These are phyloP conservation scores for Filobasidium uniguttulatum DNA, from an alignment of 1,284 basidiomycete species.

Conservation along the genomic window DNA sequence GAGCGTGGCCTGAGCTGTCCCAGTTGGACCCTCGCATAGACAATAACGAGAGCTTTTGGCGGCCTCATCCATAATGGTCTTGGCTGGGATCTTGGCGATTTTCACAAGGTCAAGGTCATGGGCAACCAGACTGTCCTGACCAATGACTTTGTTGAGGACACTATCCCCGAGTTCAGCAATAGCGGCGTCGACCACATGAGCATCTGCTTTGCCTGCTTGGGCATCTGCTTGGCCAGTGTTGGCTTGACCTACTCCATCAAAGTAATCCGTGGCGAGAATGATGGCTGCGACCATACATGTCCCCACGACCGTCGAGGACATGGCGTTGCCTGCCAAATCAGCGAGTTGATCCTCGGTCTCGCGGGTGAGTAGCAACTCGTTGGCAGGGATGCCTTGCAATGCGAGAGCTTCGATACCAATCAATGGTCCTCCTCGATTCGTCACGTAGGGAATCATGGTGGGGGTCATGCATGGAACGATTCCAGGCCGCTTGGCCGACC, in stretches of 20 bases:
- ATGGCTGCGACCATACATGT: conserved; percentile 75
- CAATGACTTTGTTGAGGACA: conserved; percentile 48
- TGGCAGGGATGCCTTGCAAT: conserved; percentile 83
- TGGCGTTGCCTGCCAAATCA: conserved; percentile 89
- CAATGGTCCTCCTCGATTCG: conserved; percentile 91
- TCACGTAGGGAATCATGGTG: conserved; percentile 91
- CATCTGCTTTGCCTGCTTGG: conserved; percentile 42
- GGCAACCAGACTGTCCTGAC: conserved; percentile 51
- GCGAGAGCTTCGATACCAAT: conserved; percentile 82
- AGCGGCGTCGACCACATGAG: conserved; percentile 36
- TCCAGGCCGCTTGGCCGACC: conserved; percentile 56
- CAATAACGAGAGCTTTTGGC: conserved; percentile 64
- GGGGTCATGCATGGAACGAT: conserved; percentile 87
- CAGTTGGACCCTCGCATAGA: conserved; percentile 72
- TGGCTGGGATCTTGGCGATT: conserved; percentile 42
- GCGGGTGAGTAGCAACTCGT: conserved; percentile 77
- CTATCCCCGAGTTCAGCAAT: conserved; percentile 35
- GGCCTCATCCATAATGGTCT: conserved; percentile 52
- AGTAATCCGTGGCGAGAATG: conserved; percentile 49
- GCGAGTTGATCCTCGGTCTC: conserved; percentile 88
- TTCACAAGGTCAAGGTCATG: conserved; percentile 57
- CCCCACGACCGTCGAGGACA: conserved; percentile 92
- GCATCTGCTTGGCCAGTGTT: conserved; percentile 48
- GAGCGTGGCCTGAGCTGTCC: conserved; percentile 53
- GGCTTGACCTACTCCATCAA: conserved; percentile 53